Conservation (phyloP, 495 filamentous ascomycete genomes). For the Penicillium herquei region DNA sequence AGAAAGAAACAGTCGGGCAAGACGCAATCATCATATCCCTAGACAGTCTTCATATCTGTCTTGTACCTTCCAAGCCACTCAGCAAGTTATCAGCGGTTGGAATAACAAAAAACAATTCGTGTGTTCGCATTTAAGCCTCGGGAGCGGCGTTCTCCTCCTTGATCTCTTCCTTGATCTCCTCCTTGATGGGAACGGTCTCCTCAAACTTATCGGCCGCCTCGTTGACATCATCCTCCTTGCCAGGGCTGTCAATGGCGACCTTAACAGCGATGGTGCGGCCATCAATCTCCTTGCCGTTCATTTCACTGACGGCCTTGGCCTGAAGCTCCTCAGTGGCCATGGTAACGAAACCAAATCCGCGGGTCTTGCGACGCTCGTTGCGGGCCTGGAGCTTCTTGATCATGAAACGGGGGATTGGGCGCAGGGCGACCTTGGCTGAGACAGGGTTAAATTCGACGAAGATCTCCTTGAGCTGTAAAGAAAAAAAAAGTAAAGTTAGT, state of each 20-base stretch:
- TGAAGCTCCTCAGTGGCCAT: slow-evolving; percentile 92
- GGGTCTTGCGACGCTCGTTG: slow-evolving; percentile 97
- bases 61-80: slow-evolving; percentile 12
- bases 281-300: slow-evolving; percentile 98
- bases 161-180: slow-evolving; percentile 18
- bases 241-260: slow-evolving; percentile 98
- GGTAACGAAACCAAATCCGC: slow-evolving; percentile 97
- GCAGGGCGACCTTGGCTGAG: slow-evolving; percentile 96
- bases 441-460: slow-evolving; percentile 85
- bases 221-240: slow-evolving; percentile 92
- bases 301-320: slow-evolving; percentile 93
- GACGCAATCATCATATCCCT: slow-evolving; percentile 18
- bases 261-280: slow-evolving; percentile 99
- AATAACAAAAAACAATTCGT: slow-evolving; percentile 5
- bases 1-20: neutral
- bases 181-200: slow-evolving; percentile 31
- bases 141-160: slow-evolving; percentile 37
- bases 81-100: slow-evolving; percentile 25
- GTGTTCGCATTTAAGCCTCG: slow-evolving; percentile 32
- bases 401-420: slow-evolving; percentile 99
- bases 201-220: slow-evolving; percentile 55
- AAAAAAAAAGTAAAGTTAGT: neutral
- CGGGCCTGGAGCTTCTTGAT: slow-evolving; percentile 99
- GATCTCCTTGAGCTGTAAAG: slow-evolving; percentile 84
- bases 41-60: slow-evolving; percentile 6